Percentiles rank a stretch among this genome's conserved stretches.
These are phyloP conservation scores for Moringa oleifera DNA, from an alignment of 345 rosid genomes.

Conservation along the genomic window DNA sequence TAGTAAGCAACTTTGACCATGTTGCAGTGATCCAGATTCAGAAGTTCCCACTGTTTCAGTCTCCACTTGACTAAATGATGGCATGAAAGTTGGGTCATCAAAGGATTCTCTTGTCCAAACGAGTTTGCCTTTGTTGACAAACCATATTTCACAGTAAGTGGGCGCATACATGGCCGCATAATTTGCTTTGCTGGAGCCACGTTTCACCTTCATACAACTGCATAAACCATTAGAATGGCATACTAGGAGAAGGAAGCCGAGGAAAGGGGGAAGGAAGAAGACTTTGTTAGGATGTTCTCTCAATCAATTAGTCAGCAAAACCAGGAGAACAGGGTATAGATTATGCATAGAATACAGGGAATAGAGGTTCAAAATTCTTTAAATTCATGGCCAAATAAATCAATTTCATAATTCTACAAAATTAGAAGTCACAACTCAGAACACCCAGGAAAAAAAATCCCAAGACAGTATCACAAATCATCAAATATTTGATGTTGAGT, in stretches of 20 bases:
- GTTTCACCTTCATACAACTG: conserved; percentile 54
- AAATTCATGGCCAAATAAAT: too few species aligned
- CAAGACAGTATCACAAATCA: background rate
- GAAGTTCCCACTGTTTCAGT: conserved; percentile 8
- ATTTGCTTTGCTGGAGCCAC: conserved; percentile 40
- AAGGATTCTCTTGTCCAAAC: conserved; percentile 55
- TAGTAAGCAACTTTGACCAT: conserved; percentile 12
- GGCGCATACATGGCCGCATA: conserved; percentile 50
- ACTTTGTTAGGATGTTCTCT: too few species aligned
- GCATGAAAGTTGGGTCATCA: conserved; percentile 20
- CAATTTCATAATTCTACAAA: too few species aligned
- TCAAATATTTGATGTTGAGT: background rate
- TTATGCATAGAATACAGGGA: too few species aligned
- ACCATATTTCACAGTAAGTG: conserved; percentile 52
- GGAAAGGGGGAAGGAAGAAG: background rate
- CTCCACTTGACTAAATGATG: conserved; percentile 9
- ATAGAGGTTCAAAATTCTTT: too few species aligned
- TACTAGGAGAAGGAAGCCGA: background rate
- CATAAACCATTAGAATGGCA: conserved; percentile 12
- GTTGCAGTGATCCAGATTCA: conserved; percentile 26
- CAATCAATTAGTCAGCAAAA: too few species aligned
- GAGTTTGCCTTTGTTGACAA: conserved; percentile 56
- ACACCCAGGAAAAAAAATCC: background rate
- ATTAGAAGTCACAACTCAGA: too few species aligned
- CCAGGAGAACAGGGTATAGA: background rate